phyloP scores from a whole-genome alignment of 1,284 basidiomycete species.

The Stygiomarasmius scandens region DNA sequence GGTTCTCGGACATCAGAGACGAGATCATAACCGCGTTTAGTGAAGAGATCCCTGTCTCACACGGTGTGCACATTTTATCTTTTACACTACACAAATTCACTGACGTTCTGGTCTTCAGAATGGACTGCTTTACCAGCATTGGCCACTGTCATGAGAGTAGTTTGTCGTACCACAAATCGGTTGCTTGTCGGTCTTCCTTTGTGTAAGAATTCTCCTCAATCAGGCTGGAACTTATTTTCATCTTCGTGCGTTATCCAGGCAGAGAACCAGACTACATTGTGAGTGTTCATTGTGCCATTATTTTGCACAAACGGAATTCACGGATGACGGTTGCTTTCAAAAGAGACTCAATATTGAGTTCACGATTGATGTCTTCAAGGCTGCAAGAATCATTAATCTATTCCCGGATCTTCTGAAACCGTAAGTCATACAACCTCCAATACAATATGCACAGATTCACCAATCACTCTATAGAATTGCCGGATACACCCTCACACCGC shows the following conservation, averaged over 20 bases:
- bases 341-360: slow-evolving; percentile 37
- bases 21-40: neutral
- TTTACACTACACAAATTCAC: neutral
- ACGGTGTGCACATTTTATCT: neutral
- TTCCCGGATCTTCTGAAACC: slow-evolving; percentile 42
- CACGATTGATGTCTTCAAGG: slow-evolving; percentile 36
- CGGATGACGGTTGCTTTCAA: neutral
- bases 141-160: slow-evolving; percentile 39
- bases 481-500: slow-evolving; percentile 26
- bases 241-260: slow-evolving; percentile 23
- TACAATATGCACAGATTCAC: too few species aligned
- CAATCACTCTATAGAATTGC: slow-evolving; percentile 23
- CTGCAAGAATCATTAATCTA: slow-evolving; percentile 32
- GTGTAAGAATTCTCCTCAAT: slow-evolving; percentile 25
- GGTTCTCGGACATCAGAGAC: neutral
- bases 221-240: neutral
- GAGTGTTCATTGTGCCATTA: neutral
- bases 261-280: slow-evolving; percentile 38
- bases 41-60: neutral
- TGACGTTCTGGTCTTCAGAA: slow-evolving; percentile 28
- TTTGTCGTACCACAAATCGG: slow-evolving; percentile 40
- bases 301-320: too few species aligned
- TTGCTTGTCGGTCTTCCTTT: slow-evolving; percentile 40
- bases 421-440: slow-evolving; percentile 29
- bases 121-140: slow-evolving; percentile 34